Percentiles rank a stretch among this genome's conserved stretches.
phyloP scores from a whole-genome alignment of 2,329 filamentous ascomycete genomes.

The Monosporascus sp. region DNA sequence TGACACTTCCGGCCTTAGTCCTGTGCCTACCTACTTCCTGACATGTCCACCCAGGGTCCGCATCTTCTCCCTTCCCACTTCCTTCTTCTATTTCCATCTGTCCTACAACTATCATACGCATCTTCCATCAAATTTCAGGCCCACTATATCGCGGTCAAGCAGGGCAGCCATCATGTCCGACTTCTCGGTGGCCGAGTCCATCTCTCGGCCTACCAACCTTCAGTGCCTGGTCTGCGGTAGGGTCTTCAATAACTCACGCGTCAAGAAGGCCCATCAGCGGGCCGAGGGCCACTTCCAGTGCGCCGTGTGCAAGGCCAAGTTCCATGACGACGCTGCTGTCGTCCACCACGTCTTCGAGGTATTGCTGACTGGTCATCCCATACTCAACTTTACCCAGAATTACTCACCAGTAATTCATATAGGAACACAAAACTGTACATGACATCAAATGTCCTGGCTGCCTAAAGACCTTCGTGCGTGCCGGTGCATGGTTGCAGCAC shows the following conservation, averaged over 20 bases:
- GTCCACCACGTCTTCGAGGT: background rate
- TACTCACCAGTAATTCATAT: constrained; percentile 3
- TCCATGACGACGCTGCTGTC: background rate
- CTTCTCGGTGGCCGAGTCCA: background rate
- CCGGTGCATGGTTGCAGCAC: constrained; percentile 38
- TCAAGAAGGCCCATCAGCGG: background rate
- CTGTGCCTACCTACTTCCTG: too few species aligned
- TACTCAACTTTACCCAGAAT: background rate
- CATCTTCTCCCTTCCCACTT: too few species aligned
- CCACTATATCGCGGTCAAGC: too few species aligned
- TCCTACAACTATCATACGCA: too few species aligned
- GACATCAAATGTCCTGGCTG: constrained; percentile 45
- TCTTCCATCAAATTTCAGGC: too few species aligned
- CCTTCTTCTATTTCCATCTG: too few species aligned
- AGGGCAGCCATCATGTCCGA: background rate
- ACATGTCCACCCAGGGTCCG: too few species aligned
- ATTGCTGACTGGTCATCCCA: background rate
- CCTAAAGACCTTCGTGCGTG: constrained; percentile 28
- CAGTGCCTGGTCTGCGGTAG: background rate
- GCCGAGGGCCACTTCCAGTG: constrained; percentile 1
- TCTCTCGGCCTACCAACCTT: background rate
- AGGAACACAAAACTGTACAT: constrained; percentile 37
- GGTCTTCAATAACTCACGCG: background rate
- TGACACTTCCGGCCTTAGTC: too few species aligned
- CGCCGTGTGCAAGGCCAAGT: background rate